Evolutionary conservation across 495 filamentous ascomycete species (phyloP), one percentile per base, ranked within the genome.

Genomic region (Podospora appendiculata): DNA sequence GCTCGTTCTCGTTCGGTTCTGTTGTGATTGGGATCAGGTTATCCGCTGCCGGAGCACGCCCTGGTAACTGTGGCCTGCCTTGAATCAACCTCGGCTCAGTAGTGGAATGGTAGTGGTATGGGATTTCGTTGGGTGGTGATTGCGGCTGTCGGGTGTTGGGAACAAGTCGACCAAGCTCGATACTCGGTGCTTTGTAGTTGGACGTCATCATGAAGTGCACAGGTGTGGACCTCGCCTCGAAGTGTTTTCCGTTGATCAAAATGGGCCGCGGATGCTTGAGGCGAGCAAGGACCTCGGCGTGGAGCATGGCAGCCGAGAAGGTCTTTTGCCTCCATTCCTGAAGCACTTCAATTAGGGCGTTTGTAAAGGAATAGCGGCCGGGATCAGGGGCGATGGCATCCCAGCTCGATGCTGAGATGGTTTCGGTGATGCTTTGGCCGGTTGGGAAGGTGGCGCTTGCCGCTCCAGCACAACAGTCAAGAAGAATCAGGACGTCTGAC

Each of bases 171-270:
- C 66, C 62, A 19, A 78, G 54, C 54, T 78, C 75, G 43, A 78
- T 78, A 34, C 74, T 77, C 7, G 69, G 72, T n/a, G 73, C 73
- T 42, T 64, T 75, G 57, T 74, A 70, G 48, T 79, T 74, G 32
- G 71, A 70, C 3, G 74, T 77, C 72, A 76, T 76, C 67, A 77
- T 74, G 45, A 75, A 76, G 54, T 79, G 74, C 7, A 79, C 72
- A 0, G 75, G 75, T 14, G 75, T 79, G 9, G 70, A 64, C 35
- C 75, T 64, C 25, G 73, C 70, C 51, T 79, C 75, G 46, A 75
- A 72, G 41, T 70, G 70, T 47, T 69, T 74, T 35, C 75, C 75
- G 47, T 78, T 75, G 45, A 70, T 65, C 50, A 70, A 60, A 57
- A 75, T 70, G 32, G 73, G 73, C 7, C 73, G 59, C n/a, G 74